Evolutionary conservation across 768 basidiomycete species (phyloP), one percentile per base, ranked within the genome.

Genomic region (Sarcodon sp.): DNA sequence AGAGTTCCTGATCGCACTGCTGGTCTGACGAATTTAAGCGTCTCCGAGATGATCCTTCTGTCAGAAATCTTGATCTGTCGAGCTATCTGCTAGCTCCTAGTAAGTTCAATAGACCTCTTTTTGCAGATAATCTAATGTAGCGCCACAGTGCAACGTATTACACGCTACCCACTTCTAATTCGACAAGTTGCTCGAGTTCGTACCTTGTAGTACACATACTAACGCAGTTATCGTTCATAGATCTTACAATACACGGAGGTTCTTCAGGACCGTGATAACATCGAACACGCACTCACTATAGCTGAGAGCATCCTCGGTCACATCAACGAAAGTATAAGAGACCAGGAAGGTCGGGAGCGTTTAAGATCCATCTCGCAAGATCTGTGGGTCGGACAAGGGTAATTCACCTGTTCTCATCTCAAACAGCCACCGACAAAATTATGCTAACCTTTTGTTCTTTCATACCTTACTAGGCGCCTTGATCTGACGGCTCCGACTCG

Each of bases 31-130:
- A 27, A 27, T 47, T 45, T 7, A 54, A 93, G 86, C 70, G 68
- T 34, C 71, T 92, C 21, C 76, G 89, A 47, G 84, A 90, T 51
- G 81, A 86, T 47, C 83, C 88, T 0, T 64, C 75, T 2, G 80
- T 80, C 3, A 74, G 92, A 44, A 90, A 81, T 56, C 65, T 97
- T 10, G 92, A 97, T 57, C 62, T 97, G 18, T 88, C 92, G 1
- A 91, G 89, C 55, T 96, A 92, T 61, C 65, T 97, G 34, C 76
- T 97, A 8, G 81, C 79, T n/a, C 92, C 92, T 0, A 94, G 91
- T 92, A 62, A 55, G 80, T 67, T 4, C 4, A 15, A 18, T 33
- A 9, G 37, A 18, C 15, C 31, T 9, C 16, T 10, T 36, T 16
- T 34, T 41, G 39, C 41, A 43, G 36, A 16, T 13, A 33, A 21